Evolutionary conservation across 2,329 filamentous ascomycete genomes (phyloP), one percentile per base, ranked within the genome.

Genomic region (Byssoonygena ceratinophila): DNA sequence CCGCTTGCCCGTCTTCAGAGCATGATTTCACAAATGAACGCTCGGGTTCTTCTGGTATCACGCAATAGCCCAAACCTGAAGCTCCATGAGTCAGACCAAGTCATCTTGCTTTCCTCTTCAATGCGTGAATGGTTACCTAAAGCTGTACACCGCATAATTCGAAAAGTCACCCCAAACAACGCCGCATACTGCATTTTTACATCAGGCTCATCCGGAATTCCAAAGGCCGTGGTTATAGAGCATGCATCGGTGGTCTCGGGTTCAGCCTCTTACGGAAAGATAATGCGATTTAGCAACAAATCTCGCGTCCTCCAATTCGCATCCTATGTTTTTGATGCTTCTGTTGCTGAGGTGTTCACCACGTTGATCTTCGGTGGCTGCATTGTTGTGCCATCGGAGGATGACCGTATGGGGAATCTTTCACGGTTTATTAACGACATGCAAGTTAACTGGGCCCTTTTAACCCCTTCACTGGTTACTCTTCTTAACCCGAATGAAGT

Each of bases 261-360:
- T 74, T 75, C 59, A 65, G 63, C 9, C 55, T 64, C 23, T 18
- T 12, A 31, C 92, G 25, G 39, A 12, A 16, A 32, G 32, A 20
- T n/a, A 8, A 45, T 68, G 0, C 70, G 73, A 0, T 65, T 78
- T 5, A 68, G 69, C 34, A 41, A 63, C 20, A 54, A 44, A 14
- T 40, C 43, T n/a, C 94, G 64, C 76, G 23, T 63, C 3, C 23
- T 94, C 0, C 87, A 94, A 62, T 94, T 94, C 64, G 88, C 88
- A 2, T 83, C 87, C 3, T 86, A 87, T 1, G 92, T 87, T 0
- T 94, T 94, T 63, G 88, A 94, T 66, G 87, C 94, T 3, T 92
- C 85, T 0, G 82, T 94, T 4, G 92, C 92, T 65, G 88, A 94
- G 64, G 88, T 90, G 4, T 92, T 94, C 12, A 53, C 39, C 9